Evolutionary conservation across 805 yeast species (phyloP), one percentile per base, ranked within the genome.

Genomic region (Saccharomyces eubayanus): DNA sequence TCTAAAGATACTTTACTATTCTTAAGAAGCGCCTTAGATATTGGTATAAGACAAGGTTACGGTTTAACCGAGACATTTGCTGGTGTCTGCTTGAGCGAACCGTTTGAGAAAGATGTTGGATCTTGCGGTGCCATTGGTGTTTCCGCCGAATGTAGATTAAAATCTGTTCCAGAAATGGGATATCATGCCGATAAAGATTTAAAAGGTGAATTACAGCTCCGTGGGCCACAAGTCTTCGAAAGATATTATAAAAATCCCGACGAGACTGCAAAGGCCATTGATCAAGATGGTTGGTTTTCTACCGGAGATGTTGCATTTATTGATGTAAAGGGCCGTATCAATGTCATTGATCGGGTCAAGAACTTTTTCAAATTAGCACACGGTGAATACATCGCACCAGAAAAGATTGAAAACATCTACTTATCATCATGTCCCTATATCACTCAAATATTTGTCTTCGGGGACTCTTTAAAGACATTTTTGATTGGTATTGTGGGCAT

Each of bases 361-460:
- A 87, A 86, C 70, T 85, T 86, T 71, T 86, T 85, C 75, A 86
- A 86, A 59, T 65, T 81, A 52, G 73, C 83, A 2, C 85, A 81
- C 64, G 85, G 85, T 49, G 84, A 81, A 69, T 86, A 85, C 67
- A 79, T 86, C 53, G 85, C 89, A 0, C 87, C 89, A 20, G 94
- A 86, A 62, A 84, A 80, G 67, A 80, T 86, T 59, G 92, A 86
- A 64, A 84, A 82, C 62, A 69, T 72, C 14, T 85, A 85, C 65
- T 65, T 82, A 36, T 74, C 85, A 0, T 71, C 74, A 28, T 76
- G 79, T 59, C 76, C 85, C 1, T 66, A 74, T 29, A 63, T 82
- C 16, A 63, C 77, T 3, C 89, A 84, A 67, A 62, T 80, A 12
- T 84, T 76, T 62, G 80, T 77, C 5, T 84, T 83, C 62, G 92